Evolutionary conservation across 2,329 filamentous ascomycete species (phyloP), one percentile per base, ranked within the genome.

Genomic region (Phaeosphaeriaceae sp.): DNA sequence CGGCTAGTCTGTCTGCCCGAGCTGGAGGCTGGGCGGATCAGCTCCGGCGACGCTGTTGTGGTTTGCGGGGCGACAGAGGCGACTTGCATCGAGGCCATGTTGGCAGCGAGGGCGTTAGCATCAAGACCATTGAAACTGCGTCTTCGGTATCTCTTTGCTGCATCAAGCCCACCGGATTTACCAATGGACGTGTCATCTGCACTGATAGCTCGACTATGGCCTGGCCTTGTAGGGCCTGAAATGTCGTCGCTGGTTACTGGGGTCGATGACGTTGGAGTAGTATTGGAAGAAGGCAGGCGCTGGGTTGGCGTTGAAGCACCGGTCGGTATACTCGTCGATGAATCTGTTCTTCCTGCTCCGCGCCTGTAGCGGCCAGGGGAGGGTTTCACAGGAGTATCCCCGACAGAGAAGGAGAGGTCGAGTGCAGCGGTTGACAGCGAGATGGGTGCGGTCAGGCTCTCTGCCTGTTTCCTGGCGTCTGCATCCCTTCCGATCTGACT

Each of bases 361-460:
- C 93, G 89, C 68, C 93, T 86, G 75, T 97, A 97, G 58, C 94
- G 88, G 75, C 97, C 93, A 1, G 92, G 91, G 1, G 91, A 88
- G 21, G 88, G 82, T 70, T 92, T 93, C 47, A 82, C 78, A 21
- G 86, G 82, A 3, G 84, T 82, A 44, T 88, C 84, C 52, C 84
- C 81, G n/a, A 80, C 65, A 25, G 80, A 77, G 79, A 89, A 71
- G 66, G 83, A 78, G 75, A 88, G 63, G 79, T 85, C 85, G 49
- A 86, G 84, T 24, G 83, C 77, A 48, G 79, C 77, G 45, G 81
- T 79, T 44, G 83, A 83, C 15, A 86, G 72, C 55, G 83, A 82
- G 65, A 83, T 82, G 41, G 83, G 81, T 51, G 81, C 65, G 52
- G 81, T 80, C 58, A 80, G 76, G 59, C 54, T 75, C 45, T 75